These are phyloP conservation scores for Phytomonas serpens DNA, from an alignment of 208 protist genomes.

Conservation along the genomic window DNA sequence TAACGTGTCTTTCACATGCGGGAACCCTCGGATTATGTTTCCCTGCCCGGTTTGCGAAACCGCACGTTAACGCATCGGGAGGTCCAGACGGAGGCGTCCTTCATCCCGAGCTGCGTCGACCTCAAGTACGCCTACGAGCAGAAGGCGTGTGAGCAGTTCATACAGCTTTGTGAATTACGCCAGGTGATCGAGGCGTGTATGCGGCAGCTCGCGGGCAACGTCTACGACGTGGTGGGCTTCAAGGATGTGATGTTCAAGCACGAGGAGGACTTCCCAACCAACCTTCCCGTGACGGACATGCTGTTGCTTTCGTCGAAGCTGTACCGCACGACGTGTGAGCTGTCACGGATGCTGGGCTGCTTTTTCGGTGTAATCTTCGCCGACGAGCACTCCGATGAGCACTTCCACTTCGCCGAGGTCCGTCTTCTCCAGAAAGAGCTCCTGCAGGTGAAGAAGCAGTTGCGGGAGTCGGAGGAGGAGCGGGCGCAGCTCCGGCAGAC, in stretches of 20 bases:
- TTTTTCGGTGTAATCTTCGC: conserved; percentile 87
- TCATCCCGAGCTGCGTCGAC: conserved; percentile 40
- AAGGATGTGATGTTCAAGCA: conserved; percentile 87
- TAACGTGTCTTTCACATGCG: not conserved
- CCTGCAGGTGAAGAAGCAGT: conserved; percentile 36
- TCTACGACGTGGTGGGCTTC: conserved; percentile 83
- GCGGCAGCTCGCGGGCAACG: conserved; percentile 56
- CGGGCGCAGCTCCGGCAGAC: conserved; percentile 47
- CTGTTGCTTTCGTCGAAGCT: conserved; percentile 84
- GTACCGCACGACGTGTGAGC: conserved; percentile 69
- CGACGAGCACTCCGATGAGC: conserved; percentile 75
- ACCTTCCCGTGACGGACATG: conserved; percentile 75
- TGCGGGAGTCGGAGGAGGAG: conserved; percentile 62
- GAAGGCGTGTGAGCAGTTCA: conserved; percentile 67
- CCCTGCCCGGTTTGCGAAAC: not conserved
- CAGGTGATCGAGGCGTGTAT: conserved; percentile 61
- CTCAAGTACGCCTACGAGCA: conserved; percentile 49
- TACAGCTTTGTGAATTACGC: conserved; percentile 49
- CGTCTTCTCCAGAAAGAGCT: conserved; percentile 75
- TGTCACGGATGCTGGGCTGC: conserved; percentile 67
- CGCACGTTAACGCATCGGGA: conserved; percentile 17
- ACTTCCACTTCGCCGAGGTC: conserved; percentile 85
- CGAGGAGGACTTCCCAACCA: conserved; percentile 58
- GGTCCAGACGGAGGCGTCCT: conserved; percentile 79
- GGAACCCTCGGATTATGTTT: not conserved